Base-by-base conservation (phyloP, 495 filamentous ascomycete species). In the Penicillium angulare region DNA sequence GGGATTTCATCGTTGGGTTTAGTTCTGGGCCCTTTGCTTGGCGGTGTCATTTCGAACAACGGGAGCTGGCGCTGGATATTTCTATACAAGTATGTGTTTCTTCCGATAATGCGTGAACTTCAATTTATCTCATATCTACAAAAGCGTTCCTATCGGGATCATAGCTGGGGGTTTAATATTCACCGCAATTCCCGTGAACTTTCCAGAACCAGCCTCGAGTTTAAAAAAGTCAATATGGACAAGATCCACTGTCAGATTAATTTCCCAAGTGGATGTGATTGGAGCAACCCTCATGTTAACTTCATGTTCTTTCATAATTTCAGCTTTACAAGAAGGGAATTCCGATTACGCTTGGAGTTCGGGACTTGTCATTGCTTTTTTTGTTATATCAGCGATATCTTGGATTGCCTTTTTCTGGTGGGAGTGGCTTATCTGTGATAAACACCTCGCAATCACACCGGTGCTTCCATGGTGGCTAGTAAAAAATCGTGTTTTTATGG, bases 321-420 rank as follows among this genome's bases (percentile, higher is more conserved):
- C 81, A 48, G 63, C 75, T 0, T 67, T 84, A 5, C 77, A 84
- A 49, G 72, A 84, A 44, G 78, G 63, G 13, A 79, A 77, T 65
- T 38, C 66, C 65, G 17, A 71, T 66, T 20, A 49, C 71, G 3
- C 63, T 53, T 43, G 65, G 79, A 5, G 53, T 57, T n/a, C 69
- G 1, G 68, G 62, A 0, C 61, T 64, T 9, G 61, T 78, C 5
- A 52, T 78, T 63, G 71, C 65, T 21, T 68, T 66, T 10, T 52
- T 61, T 29, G 66, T 69, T 0, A 50, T 74, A 29, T 54, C 61
- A 7, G 63, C 49, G 6, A 22, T 55, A 12, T 51, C 24, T 23
- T 77, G 40, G 36, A 61, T 44, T 23, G 0, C 23, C 15, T 53
- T 58, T n/a, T 7, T 48, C 3, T 17, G 13, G 0, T 58, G 55